A percentile compares a stretch with the other conserved stretches of the same genome.
Conservation (phyloP, 2,329 filamentous ascomycete species). For the Fusarium armeniacum region DNA sequence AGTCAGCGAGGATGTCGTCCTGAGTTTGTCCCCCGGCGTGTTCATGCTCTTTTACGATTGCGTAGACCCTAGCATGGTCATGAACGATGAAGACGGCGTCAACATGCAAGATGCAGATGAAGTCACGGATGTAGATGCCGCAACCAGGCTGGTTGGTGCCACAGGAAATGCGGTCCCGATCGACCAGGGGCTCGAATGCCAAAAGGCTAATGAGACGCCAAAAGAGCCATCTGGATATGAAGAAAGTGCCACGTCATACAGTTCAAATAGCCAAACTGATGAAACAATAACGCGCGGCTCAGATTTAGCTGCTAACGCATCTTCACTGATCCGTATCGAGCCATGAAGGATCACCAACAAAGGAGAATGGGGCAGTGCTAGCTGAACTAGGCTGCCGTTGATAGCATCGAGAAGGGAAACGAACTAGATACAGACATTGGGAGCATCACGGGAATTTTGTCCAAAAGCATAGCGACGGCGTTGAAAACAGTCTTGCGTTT, state of each 20-base stretch:
- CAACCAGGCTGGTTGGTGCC: constrained; percentile 10
- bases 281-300: constrained; percentile 32
- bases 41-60: constrained; percentile 99
- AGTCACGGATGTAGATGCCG: constrained; percentile 21
- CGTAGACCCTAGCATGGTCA: constrained; percentile 67
- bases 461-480: constrained; percentile 46
- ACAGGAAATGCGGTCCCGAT: constrained; percentile 10
- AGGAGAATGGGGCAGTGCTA: constrained; percentile 8
- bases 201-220: constrained; percentile 16
- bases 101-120: constrained; percentile 45
- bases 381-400: not conserved
- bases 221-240: constrained; percentile 18
- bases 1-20: constrained; percentile 79
- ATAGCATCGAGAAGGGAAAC: constrained; percentile 1
- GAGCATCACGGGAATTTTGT: constrained; percentile 15
- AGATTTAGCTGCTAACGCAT: constrained; percentile 8
- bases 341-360: constrained; percentile 7
- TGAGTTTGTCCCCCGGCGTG: constrained; percentile 79
- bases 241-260: constrained; percentile 24
- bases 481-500: constrained; percentile 26
- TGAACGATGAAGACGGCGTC: constrained; percentile 52
- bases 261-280: constrained; percentile 14
- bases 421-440: constrained; percentile 2
- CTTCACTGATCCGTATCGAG: constrained; percentile 9
- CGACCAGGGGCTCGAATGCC: constrained; percentile 27